Conservation (phyloP, 768 basidiomycete genomes). For the Crepidotus variabilis region DNA sequence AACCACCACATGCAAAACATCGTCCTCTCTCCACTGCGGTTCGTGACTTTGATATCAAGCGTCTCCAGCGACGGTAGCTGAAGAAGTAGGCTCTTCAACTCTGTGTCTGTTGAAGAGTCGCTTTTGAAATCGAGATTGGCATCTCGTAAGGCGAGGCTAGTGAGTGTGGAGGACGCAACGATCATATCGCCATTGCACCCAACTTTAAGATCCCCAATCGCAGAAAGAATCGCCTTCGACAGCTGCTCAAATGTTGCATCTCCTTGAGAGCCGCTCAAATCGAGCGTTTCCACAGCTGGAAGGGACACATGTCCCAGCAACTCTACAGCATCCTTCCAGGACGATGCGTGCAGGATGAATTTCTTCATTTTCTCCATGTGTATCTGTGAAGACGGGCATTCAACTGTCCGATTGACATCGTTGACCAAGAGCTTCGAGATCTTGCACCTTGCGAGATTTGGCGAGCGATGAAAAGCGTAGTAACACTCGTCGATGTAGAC, state of each 20-base stretch:
- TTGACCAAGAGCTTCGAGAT: constrained; percentile 14
- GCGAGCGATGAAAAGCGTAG: constrained; percentile 7
- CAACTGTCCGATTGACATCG: constrained; percentile 7
- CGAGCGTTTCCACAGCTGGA: not conserved
- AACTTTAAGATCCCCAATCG: too few relatives aligned
- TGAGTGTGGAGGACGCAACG: too few relatives aligned
- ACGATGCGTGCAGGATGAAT: not conserved
- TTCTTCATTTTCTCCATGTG: not conserved
- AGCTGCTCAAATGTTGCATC: too few relatives aligned
- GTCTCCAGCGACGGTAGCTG: constrained; percentile 1
- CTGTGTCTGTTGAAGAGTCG: not conserved
- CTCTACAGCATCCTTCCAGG: constrained; percentile 1
- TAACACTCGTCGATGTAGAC: constrained; percentile 19
- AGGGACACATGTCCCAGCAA: not conserved
- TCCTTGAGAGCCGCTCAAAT: too few relatives aligned
- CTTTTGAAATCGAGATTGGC: too few relatives aligned
- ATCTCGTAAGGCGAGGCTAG: too few relatives aligned
- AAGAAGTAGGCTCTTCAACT: not conserved
- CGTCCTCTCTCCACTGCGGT: not conserved
- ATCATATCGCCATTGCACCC: too few relatives aligned
- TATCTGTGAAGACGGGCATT: constrained; percentile 1
- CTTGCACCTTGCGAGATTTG: constrained; percentile 7
- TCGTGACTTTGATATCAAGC: constrained; percentile 2
- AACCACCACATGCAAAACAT: constrained; percentile 5
- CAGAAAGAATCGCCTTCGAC: too few relatives aligned